Base-by-base conservation (phyloP, 495 filamentous ascomycete species). In the Aspergillus affinis region DNA sequence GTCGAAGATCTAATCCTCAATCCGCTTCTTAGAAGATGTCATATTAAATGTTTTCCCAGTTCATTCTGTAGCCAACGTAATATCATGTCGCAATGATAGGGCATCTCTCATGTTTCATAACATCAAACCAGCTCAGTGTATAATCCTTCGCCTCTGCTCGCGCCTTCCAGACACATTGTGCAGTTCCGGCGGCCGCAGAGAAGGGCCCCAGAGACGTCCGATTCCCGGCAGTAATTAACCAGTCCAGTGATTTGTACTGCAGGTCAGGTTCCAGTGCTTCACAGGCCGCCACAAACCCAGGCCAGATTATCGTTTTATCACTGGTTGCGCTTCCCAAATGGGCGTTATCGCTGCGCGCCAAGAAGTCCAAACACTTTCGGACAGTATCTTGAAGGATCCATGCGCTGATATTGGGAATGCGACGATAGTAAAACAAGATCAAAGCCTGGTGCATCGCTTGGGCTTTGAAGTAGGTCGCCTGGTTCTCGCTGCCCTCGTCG, bases 101-200 rank as follows among this genome's bases (percentile, higher is more conserved):
- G 48, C 61, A 59, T 46, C 56, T 47, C 17, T 63, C 56, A 20
- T 63, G 56, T 17, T 45, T 45, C 52, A 63, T 26, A 46, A 63
- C 61, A 48, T 65, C 55, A 48, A 65, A 65, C 62, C 58, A 65
- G 47, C 62, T 58, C 8, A 61, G 30, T 19, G 62, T 65, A 36
- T 55, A 65, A 48, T 65, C 58, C 21, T n/a, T 46, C 5, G 19
- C 55, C 58, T 65, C 62, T 49, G 58, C 8, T 27, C 62, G 62
- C 3, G 18, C 6, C 26, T 46, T 61, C 59, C 62, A 65, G 0
- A 65, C 62, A 13, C 21, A 21, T 29, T 59, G 58, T n/a, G 53
- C 55, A 30, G 54, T 41, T 2, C 58, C 41, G 9, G 59, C 62
- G 48, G 62, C 62, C 6, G 51, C 49, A 51, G 50, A 12, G 51